Base-by-base conservation (phyloP, 2,329 filamentous ascomycete genomes). In the Colletotrichum brevisporum region DNA sequence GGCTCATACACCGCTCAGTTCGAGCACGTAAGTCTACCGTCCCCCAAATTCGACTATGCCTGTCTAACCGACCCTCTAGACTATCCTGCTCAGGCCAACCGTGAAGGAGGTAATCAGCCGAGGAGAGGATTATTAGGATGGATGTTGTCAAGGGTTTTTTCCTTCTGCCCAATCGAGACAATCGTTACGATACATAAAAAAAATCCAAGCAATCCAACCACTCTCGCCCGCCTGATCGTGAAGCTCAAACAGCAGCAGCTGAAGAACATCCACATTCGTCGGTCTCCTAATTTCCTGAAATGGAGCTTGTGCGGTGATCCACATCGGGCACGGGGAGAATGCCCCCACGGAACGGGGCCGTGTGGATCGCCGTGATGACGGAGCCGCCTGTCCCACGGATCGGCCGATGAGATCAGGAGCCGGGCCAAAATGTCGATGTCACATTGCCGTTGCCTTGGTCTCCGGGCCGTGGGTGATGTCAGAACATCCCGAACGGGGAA, bases 1-100 rank as follows among this genome's bases (percentile, higher is more conserved):
- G 95, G 95, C 68, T 97, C 93, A 27, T 97, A 97, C 81, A 97
- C 94, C 27, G 95, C 95, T 72, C 95, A 98, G 79, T 97, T 90
- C 78, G 95, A 98, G 85, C 95, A 98, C 84, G 94, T 97, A 83
- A 88, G 92, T 89, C 66, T 45, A 3, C 21, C 8, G 31, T 56
- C 21, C 54, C 21, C 13, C 24, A 2, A 6, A 9, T 9, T 18
- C 1, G 31, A 5, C 15, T 56, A 72, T 57, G 27, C 47, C 16
- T 26, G 65, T 53, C 72, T 74, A 61, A 70, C 67, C 31, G 43
- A 58, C 39, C 26, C 26, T 52, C 1, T 70, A 94, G 91, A 93
- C 92, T 41, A 92, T 95, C 74, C 80, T 95, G 73, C 88, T 95
- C 71, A 87, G 92, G 75, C 92, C 92, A 62, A 94, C 86, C 68